Base-by-base conservation (phyloP, 164 flowering plant species). In the Chimonanthus praecox region DNA sequence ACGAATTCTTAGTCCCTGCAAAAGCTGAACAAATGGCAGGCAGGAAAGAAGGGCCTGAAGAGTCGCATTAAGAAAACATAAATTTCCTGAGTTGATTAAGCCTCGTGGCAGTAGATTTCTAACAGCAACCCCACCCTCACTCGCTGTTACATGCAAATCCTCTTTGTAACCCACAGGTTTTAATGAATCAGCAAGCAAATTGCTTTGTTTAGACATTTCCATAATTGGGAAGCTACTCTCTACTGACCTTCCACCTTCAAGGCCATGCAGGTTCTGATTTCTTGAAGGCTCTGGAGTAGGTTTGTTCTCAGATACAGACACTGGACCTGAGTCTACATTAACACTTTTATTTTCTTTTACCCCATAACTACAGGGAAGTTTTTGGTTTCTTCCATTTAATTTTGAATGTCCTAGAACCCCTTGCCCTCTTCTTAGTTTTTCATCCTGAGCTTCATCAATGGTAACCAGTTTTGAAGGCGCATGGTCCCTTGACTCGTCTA, bases 61-160 rank as follows among this genome's bases (percentile, higher is more conserved):
- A 54, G 99, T 86, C 49, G 99, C 90, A 87, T 92, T 92, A 58
- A 96, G 96, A 81, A 96, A 96, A 82, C 99, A 96, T 47, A 96
- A 58, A 77, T 96, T 96, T 71, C 99, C 99, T 0, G 85, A 81
- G 78, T 96, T 96, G 74, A 94, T 83, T 73, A 96, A 83, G 45
- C 99, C 98, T 45, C 97, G 87, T 63, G 97, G 97, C 58, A 86
- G 73, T 49, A 94, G 75, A 74, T 72, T 64, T 75, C 51, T 80
- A 49, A 70, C 61, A 69, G 73, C 58, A 8, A 64, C 50, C 64
- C 47, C 65, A 49, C 72, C 69, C 61, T 80, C 86, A 73, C 81
- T 78, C 46, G 74, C 47, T 58, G 73, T 60, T 72, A 78, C 85
- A 51, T 46, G 54, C 7, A 67, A n/a, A 48, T 79, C 81, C 63